These are phyloP conservation scores for Cytospora paraplurivora DNA, from an alignment of 2,329 filamentous ascomycete species.

Conservation along the genomic window DNA sequence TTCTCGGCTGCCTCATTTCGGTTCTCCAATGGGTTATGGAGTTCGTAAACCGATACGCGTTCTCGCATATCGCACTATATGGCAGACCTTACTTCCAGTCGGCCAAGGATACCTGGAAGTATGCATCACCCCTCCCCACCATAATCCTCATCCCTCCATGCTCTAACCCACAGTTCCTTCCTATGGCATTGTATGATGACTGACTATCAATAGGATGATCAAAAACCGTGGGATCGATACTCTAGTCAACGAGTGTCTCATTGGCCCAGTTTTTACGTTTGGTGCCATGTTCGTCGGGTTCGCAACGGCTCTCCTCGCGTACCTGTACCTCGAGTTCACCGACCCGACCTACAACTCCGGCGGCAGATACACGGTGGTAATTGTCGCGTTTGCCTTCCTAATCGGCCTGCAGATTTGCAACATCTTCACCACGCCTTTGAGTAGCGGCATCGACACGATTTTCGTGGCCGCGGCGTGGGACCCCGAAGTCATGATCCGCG, in stretches of 20 bases:
- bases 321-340: slow-evolving; percentile 84
- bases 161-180: neutral
- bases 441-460: slow-evolving; percentile 87
- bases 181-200: neutral
- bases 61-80: slow-evolving; percentile 90
- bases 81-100: slow-evolving; percentile 85
- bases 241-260: slow-evolving; percentile 84
- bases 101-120: slow-evolving; percentile 84
- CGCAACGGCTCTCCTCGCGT: slow-evolving; percentile 76
- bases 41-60: slow-evolving; percentile 90
- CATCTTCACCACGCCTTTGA: slow-evolving; percentile 85
- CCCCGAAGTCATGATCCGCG: slow-evolving; percentile 72
- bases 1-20: slow-evolving; percentile 74
- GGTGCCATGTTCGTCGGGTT: slow-evolving; percentile 84
- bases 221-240: slow-evolving; percentile 90
- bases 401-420: slow-evolving; percentile 89
- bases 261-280: slow-evolving; percentile 73
- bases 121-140: slow-evolving; percentile 34
- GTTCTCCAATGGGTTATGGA: slow-evolving; percentile 83
- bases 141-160: neutral
- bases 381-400: slow-evolving; percentile 84
- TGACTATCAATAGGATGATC: slow-evolving; percentile 64
- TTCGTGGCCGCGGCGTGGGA: slow-evolving; percentile 78
- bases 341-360: slow-evolving; percentile 73
- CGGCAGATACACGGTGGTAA: slow-evolving; percentile 71